Conservation (phyloP, 2,329 filamentous ascomycete genomes). For the Amauroascus verrucosus region DNA sequence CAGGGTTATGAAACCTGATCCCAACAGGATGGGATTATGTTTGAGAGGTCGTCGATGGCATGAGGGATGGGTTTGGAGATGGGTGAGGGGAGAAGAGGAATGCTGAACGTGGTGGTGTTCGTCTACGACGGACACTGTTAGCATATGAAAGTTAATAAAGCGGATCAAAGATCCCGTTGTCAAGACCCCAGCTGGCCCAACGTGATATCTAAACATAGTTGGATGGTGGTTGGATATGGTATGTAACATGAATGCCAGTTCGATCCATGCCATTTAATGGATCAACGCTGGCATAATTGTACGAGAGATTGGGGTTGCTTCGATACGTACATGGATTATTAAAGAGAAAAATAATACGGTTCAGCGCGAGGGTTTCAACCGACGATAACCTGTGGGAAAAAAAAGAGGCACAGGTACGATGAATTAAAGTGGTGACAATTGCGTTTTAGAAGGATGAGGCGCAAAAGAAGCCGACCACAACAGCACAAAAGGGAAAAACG, state of each 20-base stretch:
- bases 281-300: not conserved
- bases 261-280: conserved; percentile 6
- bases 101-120: not conserved
- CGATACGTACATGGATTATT: not conserved
- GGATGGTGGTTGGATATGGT: not conserved
- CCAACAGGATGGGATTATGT: not conserved
- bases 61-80: not conserved
- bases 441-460: not conserved
- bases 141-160: conserved; percentile 1
- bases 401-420: not conserved
- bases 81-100: not conserved
- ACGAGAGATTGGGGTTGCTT: not conserved
- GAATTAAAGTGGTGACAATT: not conserved
- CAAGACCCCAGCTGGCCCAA: not conserved
- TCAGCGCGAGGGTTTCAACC: not conserved
- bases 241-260: not conserved
- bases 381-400: not conserved
- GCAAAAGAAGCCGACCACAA: not conserved
- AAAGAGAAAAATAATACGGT: not conserved
- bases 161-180: not conserved
- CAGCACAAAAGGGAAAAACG: not conserved
- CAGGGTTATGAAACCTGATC: not conserved
- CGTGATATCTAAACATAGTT: not conserved
- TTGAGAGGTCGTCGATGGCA: not conserved
- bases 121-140: not conserved